These are phyloP conservation scores for Selaginella moellendorffii DNA, from an alignment of 75 land plant genomes.

Conservation along the genomic window DNA sequence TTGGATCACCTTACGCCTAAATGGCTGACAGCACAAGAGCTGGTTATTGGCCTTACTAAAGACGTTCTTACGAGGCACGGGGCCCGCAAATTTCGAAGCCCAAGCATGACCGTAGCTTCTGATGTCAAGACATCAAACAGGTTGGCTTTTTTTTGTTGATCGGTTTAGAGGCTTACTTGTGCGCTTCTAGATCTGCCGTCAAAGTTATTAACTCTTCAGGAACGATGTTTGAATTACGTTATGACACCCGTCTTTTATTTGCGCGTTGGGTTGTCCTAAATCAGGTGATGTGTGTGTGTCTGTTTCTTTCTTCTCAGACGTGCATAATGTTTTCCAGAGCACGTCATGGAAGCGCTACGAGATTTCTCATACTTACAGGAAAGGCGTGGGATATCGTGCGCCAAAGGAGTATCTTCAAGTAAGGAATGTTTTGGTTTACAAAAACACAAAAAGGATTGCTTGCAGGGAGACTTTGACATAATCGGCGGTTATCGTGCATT, in stretches of 20 bases:
- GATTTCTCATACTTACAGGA: slow-evolving; percentile 61
- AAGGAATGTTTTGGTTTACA: not conserved
- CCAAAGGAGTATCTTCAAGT: slow-evolving; percentile 83
- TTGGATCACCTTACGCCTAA: not conserved
- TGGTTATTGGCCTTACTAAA: slow-evolving; percentile 37
- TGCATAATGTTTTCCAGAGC: slow-evolving; percentile 46
- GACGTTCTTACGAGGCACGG: slow-evolving; percentile 65
- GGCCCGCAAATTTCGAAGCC: slow-evolving; percentile 49
- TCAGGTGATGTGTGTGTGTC: slow-evolving; percentile 50
- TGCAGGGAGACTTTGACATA: slow-evolving; percentile 87
- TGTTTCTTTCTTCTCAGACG: too few species aligned
- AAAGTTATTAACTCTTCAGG: slow-evolving; percentile 64
- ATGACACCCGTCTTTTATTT: slow-evolving; percentile 69
- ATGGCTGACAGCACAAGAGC: slow-evolving; percentile 37
- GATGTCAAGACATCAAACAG: slow-evolving; percentile 32
- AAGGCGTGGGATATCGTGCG: slow-evolving; percentile 69
- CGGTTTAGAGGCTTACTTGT: too few species aligned
- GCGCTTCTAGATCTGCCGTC: slow-evolving; percentile 35
- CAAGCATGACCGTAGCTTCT: slow-evolving; percentile 42
- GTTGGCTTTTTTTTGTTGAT: slow-evolving; percentile 14
- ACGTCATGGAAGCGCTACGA: slow-evolving; percentile 60
- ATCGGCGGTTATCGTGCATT: slow-evolving; percentile 64
- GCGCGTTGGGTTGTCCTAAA: slow-evolving; percentile 45
- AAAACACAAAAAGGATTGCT: not conserved
- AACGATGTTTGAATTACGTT: slow-evolving; percentile 71